A percentile compares a stretch with the other conserved stretches of the same genome.
phyloP scores from a whole-genome alignment of 2,329 filamentous ascomycete genomes.

The Ophiostoma triangulosporum region DNA sequence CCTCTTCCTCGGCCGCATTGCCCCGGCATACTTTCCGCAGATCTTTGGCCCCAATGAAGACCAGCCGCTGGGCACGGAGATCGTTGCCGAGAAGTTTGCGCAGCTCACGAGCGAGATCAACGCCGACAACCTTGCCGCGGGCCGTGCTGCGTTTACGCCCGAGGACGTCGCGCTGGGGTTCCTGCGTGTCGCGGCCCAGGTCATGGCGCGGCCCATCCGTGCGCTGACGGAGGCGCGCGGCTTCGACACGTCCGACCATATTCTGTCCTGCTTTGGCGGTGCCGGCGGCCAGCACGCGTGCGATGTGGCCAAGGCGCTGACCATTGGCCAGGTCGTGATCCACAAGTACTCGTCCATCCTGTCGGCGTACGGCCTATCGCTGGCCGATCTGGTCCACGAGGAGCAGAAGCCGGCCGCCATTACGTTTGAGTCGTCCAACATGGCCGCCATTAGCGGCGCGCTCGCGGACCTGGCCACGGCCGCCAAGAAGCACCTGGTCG shows the following conservation, averaged over 20 bases:
- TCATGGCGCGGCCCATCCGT: constrained; percentile 67
- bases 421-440: constrained; percentile 40
- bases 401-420: constrained; percentile 61
- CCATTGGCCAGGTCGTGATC: constrained; percentile 70
- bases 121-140: constrained; percentile 43
- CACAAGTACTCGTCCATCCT: constrained; percentile 80
- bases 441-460: neutral
- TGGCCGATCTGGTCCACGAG: constrained; percentile 86
- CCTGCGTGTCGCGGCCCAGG: constrained; percentile 56
- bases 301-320: constrained; percentile 70
- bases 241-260: constrained; percentile 75
- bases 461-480: constrained; percentile 57
- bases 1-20: constrained; percentile 42
- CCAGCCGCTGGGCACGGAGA: constrained; percentile 61
- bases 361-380: constrained; percentile 81
- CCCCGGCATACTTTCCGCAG: constrained; percentile 49
- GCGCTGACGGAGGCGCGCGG: constrained; percentile 89
- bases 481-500: constrained; percentile 49
- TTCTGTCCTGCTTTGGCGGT: constrained; percentile 84
- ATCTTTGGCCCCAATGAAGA: constrained; percentile 56
- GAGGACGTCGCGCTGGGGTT: constrained; percentile 51
- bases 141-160: constrained; percentile 29
- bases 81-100: constrained; percentile 62
- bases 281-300: constrained; percentile 85
- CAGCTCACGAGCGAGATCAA: constrained; percentile 72